Percentiles rank a stretch among this genome's conserved stretches.
Evolutionary conservation across 2,329 filamentous ascomycete species (phyloP).

Genomic region (Endoconidiophora laricicola): DNA sequence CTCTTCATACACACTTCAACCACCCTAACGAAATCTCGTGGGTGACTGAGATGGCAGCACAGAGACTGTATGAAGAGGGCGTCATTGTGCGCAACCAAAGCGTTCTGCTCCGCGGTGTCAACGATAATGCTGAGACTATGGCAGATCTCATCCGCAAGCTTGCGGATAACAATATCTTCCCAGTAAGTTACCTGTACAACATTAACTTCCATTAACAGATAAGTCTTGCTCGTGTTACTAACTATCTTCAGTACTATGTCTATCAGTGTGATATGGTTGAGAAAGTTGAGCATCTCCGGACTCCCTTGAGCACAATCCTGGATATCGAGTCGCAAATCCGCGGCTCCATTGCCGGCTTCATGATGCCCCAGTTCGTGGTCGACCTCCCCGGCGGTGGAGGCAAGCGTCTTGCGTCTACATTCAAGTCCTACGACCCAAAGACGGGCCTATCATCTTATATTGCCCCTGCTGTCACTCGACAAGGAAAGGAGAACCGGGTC

Average conservation of each 20-base stretch:
- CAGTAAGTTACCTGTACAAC: constrained; percentile 23
- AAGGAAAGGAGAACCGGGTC: constrained; percentile 27
- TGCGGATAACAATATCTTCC: constrained; percentile 38
- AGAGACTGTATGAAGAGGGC: constrained; percentile 28
- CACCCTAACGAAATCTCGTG: constrained; percentile 45
- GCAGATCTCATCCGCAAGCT: constrained; percentile 34
- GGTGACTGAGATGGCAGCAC: constrained; percentile 35
- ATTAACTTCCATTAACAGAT: not conserved
- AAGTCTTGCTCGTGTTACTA: too few species aligned
- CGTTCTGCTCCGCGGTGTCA: constrained; percentile 42
- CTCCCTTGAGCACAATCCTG: constrained; percentile 40
- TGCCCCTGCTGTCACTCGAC: constrained; percentile 35
- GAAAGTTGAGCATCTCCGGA: constrained; percentile 44
- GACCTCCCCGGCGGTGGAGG: constrained; percentile 47
- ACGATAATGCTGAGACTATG: constrained; percentile 38
- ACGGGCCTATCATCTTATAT: constrained; percentile 38
- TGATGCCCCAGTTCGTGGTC: constrained; percentile 45
- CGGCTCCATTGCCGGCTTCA: constrained; percentile 44
- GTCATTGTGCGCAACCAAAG: constrained; percentile 33
- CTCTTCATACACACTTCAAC: constrained; percentile 50
- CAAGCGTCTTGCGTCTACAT: constrained; percentile 40
- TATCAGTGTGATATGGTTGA: constrained; percentile 49
- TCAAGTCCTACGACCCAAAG: constrained; percentile 33
- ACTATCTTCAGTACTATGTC: constrained; percentile 39
- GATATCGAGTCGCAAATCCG: constrained; percentile 40